Base-by-base conservation (phyloP, 805 yeast species). In the Candida pini region DNA sequence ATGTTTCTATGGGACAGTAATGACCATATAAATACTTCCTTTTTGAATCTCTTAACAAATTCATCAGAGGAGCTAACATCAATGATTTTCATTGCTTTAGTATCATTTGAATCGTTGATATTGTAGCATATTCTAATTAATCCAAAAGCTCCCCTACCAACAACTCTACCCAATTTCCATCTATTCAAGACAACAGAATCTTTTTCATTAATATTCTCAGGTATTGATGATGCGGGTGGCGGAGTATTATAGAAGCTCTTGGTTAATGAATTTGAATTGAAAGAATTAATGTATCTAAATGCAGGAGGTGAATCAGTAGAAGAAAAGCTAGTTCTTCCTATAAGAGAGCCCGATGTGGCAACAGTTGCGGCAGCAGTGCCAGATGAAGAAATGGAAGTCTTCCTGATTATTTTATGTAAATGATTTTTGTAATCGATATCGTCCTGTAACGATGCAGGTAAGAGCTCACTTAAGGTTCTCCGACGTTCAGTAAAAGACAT, bases 111-210 rank as follows among this genome's bases (percentile, higher is more conserved):
- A 22, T 47, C 38, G 9, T 43, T 33, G 13, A 43, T 40, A 36
- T 41, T 34, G 10, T 36, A 35, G 27, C 56, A 49, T 10, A 51
- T 51, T 16, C 95, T 64, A 9, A 88, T 81, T 19, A 80, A 71
- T 9, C 96, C 95, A 82, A 92, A 89, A 0, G 95, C 94, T 10
- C 97, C 96, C 53, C 74, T 76, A 2, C 96, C 96, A 41, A 87
- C 79, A 9, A 81, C 71, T 45, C 76, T 77, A 1, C 94, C 95
- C 20, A 88, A 53, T 20, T 52, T 55, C 62, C 70, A 66, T 4
- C 38, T 39, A 12, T 74, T 78, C 62, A 81, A 45, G 2, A 87
- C 74, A 17, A 69, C 54, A 10, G 83, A 79, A 1, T 94, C 95
- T 40, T 71, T 75, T 38, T 81, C 86, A 47, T 78, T 83, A 3